Conservation (phyloP, 257 asterid genomes). For the Solanum piurae region DNA sequence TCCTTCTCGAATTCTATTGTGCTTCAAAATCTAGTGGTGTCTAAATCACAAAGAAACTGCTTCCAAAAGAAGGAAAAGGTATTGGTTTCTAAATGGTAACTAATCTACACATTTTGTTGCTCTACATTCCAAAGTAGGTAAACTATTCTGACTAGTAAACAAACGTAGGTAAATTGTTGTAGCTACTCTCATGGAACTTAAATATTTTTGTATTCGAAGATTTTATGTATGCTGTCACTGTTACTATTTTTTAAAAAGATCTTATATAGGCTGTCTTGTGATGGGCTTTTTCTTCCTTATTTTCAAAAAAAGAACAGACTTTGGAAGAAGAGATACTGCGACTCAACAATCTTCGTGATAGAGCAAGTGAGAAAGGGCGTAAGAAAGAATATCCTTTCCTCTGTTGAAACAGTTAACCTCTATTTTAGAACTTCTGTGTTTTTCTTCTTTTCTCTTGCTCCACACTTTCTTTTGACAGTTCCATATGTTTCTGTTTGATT, state of each 20-base stretch:
- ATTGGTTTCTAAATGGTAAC: not conserved
- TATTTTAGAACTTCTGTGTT: not conserved
- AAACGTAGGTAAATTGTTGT: not conserved
- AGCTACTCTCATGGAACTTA: not conserved
- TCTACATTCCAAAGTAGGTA: not conserved
- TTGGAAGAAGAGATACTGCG: conserved; percentile 17
- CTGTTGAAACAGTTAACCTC: not conserved
- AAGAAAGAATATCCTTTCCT: conserved; percentile 17
- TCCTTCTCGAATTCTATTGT: not conserved
- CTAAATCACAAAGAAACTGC: not conserved
- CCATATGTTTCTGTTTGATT: not conserved
- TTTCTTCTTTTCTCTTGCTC: not conserved
- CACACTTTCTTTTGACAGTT: not conserved
- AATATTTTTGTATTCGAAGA: not conserved
- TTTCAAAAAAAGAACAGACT: not conserved
- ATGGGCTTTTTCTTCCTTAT: not conserved
- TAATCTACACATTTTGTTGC: not conserved
- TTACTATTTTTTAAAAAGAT: not conserved
- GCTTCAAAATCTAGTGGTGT: not conserved
- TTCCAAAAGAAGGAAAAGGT: not conserved
- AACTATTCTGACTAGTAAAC: not conserved
- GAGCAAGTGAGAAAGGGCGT: conserved; percentile 31
- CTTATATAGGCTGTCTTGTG: not conserved
- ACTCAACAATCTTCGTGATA: conserved; percentile 29
- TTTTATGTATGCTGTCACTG: not conserved